Evolutionary conservation across 495 filamentous ascomycete genomes (phyloP).

Genomic region (Penicillium turbatum): DNA sequence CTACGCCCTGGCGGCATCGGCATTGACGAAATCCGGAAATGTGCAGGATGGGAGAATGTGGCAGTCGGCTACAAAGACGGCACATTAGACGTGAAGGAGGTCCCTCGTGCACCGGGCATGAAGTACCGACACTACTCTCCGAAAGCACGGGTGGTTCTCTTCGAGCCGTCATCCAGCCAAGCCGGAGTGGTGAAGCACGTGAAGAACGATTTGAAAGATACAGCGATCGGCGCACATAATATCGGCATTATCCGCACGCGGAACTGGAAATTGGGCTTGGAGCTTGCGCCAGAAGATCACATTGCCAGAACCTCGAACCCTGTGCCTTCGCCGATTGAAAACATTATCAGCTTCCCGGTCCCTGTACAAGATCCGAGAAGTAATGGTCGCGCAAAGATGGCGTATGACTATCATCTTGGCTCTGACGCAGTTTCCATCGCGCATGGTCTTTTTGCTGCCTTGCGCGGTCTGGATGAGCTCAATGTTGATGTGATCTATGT

Average conservation of each 20-base stretch:
- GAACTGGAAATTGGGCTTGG: conserved; percentile 39
- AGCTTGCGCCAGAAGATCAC: conserved; percentile 25
- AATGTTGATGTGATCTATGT: conserved; percentile 84
- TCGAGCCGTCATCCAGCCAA: conserved; percentile 50
- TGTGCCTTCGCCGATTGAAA: conserved; percentile 27
- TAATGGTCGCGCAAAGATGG: conserved; percentile 24
- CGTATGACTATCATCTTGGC: conserved; percentile 59
- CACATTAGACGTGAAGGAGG: conserved; percentile 37
- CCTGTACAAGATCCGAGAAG: conserved; percentile 25
- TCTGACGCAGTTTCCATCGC: conserved; percentile 66
- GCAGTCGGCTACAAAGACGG: conserved; percentile 70
- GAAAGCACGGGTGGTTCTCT: conserved; percentile 79
- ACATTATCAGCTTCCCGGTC: conserved; percentile 31
- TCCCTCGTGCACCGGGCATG: conserved; percentile 90
- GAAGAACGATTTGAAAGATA: conserved; percentile 34
- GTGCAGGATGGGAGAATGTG: conserved; percentile 76
- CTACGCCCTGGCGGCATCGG: conserved; percentile 89
- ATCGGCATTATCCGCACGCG: conserved; percentile 48
- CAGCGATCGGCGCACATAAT: conserved; percentile 35
- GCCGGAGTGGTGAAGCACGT: conserved; percentile 34
- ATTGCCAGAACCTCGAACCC: conserved; percentile 21
- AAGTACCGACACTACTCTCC: conserved; percentile 99
- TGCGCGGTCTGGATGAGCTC: conserved; percentile 77
- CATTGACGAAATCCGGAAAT: conserved; percentile 69
- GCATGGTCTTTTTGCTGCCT: conserved; percentile 76